Conservation (phyloP, 1,284 basidiomycete genomes). For the Fomitiporia mediterranea region DNA sequence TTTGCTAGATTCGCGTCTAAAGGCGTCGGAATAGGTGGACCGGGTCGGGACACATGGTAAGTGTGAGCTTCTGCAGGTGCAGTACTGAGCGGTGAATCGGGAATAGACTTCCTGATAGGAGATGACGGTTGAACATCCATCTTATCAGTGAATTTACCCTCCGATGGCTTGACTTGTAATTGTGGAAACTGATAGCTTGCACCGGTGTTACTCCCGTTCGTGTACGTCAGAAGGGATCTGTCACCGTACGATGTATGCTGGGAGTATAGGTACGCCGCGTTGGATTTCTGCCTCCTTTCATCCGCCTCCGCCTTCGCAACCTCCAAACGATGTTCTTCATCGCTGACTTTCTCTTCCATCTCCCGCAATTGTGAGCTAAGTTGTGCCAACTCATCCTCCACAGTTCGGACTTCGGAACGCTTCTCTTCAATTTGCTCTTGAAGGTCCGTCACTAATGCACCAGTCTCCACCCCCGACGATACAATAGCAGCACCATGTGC, state of each 20-base stretch:
- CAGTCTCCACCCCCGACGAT: slow-evolving; percentile 38
- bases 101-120: not conserved
- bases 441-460: slow-evolving; percentile 42
- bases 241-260: slow-evolving; percentile 21
- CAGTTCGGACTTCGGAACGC: slow-evolving; percentile 61
- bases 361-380: slow-evolving; percentile 53
- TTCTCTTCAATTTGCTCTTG: slow-evolving; percentile 52
- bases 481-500: slow-evolving; percentile 52
- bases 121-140: slow-evolving; percentile 4
- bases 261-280: slow-evolving; percentile 25
- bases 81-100: slow-evolving; percentile 6
- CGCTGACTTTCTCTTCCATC: slow-evolving; percentile 51
- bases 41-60: slow-evolving; percentile 19
- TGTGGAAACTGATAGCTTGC: not conserved
- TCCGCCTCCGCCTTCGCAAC: slow-evolving; percentile 48
- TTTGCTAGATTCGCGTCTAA: not conserved
- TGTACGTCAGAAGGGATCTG: slow-evolving; percentile 7
- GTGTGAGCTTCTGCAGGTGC: slow-evolving; percentile 12
- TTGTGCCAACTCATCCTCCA: slow-evolving; percentile 60
- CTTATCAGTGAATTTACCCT: not conserved
- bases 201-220: slow-evolving; percentile 22
- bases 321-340: slow-evolving; percentile 50
- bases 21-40: slow-evolving; percentile 15
- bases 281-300: slow-evolving; percentile 33
- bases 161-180: not conserved